phyloP scores from a whole-genome alignment of 306 rosid genomes.

The Myrica gale region DNA sequence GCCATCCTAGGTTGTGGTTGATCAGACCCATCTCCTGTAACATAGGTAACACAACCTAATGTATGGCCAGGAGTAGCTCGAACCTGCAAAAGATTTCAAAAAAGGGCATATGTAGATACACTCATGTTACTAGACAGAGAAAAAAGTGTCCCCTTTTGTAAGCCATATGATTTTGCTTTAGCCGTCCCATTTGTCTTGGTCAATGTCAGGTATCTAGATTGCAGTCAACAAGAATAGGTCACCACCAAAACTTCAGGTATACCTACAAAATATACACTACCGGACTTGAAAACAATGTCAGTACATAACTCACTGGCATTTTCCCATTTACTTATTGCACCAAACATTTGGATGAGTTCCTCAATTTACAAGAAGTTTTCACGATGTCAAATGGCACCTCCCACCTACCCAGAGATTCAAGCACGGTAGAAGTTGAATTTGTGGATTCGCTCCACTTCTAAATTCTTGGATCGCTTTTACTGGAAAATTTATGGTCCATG shows the following conservation, averaged over 20 bases:
- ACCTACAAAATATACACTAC: not conserved
- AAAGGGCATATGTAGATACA: not conserved
- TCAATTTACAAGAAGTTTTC: not conserved
- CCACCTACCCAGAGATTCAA: too few species aligned
- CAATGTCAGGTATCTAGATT: not conserved
- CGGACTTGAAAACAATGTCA: not conserved
- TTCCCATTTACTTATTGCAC: not conserved
- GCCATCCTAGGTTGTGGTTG: slow-evolving; percentile 87
- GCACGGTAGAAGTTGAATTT: too few species aligned
- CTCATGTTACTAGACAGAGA: not conserved
- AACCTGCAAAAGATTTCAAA: slow-evolving; percentile 44
- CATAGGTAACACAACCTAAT: slow-evolving; percentile 80
- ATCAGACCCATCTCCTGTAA: slow-evolving; percentile 77
- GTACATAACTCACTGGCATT: not conserved
- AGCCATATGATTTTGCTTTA: not conserved
- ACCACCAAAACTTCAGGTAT: not conserved
- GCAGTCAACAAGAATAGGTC: not conserved
- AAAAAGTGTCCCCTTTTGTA: not conserved
- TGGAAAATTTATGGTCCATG: too few species aligned
- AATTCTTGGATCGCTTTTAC: too few species aligned
- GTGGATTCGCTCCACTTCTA: too few species aligned
- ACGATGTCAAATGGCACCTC: not conserved
- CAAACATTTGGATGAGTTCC: not conserved
- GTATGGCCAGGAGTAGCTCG: slow-evolving; percentile 97
- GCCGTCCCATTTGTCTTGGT: not conserved